Evolutionary conservation across 495 filamentous ascomycete species (phyloP).

Genomic region (Endocarpon pusillum): DNA sequence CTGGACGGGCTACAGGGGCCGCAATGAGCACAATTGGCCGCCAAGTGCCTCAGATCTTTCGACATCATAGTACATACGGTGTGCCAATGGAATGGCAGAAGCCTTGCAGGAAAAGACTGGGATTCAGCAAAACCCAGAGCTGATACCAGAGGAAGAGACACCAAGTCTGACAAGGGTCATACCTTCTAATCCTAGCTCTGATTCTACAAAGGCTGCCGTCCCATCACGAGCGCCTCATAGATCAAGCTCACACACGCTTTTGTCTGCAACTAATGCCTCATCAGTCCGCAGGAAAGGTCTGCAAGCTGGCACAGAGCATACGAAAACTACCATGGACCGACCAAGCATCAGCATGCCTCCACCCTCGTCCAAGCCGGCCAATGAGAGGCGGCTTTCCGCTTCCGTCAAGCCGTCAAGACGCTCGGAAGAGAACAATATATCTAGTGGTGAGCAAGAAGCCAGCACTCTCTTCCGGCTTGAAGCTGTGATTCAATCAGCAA

Average conservation of each 20-base stretch:
- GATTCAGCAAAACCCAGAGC: no score
- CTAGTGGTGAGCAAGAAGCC: neutral
- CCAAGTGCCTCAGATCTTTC: no score
- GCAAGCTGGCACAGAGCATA: slow-evolving; percentile 33
- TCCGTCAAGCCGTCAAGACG: neutral
- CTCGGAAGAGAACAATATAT: neutral
- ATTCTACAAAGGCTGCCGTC: neutral
- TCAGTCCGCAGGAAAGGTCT: slow-evolving; percentile 31
- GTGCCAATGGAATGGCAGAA: no score
- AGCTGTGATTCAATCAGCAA: no score
- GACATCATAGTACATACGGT: no score
- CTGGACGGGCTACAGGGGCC: no score
- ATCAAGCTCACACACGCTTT: slow-evolving; percentile 15
- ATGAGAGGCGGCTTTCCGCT: neutral
- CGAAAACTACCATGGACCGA: slow-evolving; percentile 29
- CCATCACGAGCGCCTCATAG: neutral
- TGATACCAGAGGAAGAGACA: no score
- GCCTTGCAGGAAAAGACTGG: no score
- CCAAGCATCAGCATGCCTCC: slow-evolving; percentile 46
- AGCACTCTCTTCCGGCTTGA: no score
- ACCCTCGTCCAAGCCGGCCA: slow-evolving; percentile 17
- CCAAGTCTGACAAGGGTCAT: no score
- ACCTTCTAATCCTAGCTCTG: no score
- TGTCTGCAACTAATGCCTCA: slow-evolving; percentile 16
- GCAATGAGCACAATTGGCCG: no score